Evolutionary conservation across 2,329 filamentous ascomycete genomes (phyloP).

Genomic region (Aspergillus latus): DNA sequence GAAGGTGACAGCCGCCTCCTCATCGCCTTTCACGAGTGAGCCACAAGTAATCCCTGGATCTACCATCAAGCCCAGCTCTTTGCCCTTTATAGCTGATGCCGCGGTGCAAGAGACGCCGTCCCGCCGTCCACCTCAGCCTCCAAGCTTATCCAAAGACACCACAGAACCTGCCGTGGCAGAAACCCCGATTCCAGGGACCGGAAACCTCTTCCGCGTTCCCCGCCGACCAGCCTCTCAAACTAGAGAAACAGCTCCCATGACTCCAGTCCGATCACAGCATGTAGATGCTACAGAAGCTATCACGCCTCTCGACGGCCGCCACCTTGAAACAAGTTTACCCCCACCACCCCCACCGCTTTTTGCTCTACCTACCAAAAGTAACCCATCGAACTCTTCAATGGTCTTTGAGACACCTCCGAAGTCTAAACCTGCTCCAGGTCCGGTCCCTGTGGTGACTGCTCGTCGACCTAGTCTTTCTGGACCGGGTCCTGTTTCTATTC

Average conservation of each 20-base stretch:
- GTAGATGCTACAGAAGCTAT: constrained; percentile 11
- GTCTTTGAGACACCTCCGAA: constrained; percentile 35
- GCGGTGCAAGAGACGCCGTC: constrained; percentile 44
- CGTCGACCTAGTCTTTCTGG: background rate
- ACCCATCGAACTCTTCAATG: constrained; percentile 17
- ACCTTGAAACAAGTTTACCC: background rate
- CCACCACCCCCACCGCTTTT: constrained; percentile 11
- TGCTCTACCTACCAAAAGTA: constrained; percentile 11
- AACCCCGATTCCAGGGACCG: constrained; percentile 18
- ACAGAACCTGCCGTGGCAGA: constrained; percentile 2
- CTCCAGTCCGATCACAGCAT: constrained; percentile 32
- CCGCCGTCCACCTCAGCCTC: constrained; percentile 31
- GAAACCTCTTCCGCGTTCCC: constrained; percentile 29
- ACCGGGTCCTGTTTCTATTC: background rate
- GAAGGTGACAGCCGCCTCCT: constrained; percentile 12
- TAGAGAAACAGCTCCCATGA: constrained; percentile 27
- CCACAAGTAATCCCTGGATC: constrained; percentile 36
- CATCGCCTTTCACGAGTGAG: constrained; percentile 30
- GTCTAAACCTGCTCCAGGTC: constrained; percentile 19
- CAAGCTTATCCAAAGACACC: constrained; percentile 19
- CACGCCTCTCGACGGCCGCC: background rate
- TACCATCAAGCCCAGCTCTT: constrained; percentile 27
- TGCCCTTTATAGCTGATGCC: constrained; percentile 20
- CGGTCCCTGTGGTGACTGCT: constrained; percentile 8
- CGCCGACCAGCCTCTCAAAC: constrained; percentile 29